Conservation (phyloP, 345 rosid species). For the Syzygium aqueum region DNA sequence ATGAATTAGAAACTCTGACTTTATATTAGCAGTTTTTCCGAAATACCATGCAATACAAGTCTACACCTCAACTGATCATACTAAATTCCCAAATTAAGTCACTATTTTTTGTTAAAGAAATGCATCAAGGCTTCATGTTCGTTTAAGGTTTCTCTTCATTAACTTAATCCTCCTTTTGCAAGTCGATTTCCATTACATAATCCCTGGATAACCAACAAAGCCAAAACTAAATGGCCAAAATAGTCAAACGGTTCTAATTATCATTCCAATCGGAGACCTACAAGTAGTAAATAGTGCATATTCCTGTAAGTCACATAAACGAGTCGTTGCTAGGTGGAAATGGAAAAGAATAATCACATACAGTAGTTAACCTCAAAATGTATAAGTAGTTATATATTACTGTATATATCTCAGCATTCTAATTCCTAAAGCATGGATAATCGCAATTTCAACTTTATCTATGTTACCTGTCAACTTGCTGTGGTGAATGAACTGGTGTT, state of each 20-base stretch:
- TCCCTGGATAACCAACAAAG: neutral
- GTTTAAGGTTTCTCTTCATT: neutral
- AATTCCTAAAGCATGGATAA: neutral
- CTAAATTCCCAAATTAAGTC: no score
- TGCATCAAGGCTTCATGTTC: neutral
- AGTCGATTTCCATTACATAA: neutral
- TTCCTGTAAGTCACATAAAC: neutral
- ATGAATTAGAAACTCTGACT: neutral
- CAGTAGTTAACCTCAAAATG: neutral
- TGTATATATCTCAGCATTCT: neutral
- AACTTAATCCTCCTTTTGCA: neutral
- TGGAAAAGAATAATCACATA: neutral
- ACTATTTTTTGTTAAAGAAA: no score
- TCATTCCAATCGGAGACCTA: neutral
- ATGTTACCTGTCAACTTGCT: conserved; percentile 39
- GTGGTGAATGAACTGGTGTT: conserved; percentile 63
- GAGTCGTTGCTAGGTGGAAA: neutral
- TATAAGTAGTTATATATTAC: neutral
- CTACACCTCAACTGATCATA: no score
- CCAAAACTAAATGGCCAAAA: neutral
- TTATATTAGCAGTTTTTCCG: neutral
- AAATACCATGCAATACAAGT: no score
- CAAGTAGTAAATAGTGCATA: neutral
- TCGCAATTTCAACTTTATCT: neutral
- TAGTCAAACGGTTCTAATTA: neutral